Percentiles rank a stretch among this genome's conserved stretches.
Evolutionary conservation across 2,329 filamentous ascomycete genomes (phyloP).

Genomic region (Leptosphaerulina australis): DNA sequence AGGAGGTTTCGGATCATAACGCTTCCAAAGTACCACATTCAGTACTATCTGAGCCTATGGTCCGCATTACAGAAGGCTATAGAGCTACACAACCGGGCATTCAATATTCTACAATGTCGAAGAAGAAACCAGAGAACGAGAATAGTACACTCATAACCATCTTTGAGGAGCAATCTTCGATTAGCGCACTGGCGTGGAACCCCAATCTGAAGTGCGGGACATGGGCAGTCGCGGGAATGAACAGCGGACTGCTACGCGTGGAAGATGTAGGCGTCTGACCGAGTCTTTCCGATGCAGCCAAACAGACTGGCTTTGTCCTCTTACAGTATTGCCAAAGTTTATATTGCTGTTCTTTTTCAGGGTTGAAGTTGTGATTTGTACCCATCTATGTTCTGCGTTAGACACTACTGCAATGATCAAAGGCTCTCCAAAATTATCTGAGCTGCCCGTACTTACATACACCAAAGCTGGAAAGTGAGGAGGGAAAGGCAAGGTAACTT

Average conservation of each 20-base stretch:
- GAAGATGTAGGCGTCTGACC: conserved; percentile 54
- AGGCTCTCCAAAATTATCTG: too few species aligned
- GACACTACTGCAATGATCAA: too few species aligned
- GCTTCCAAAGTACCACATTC: conserved; percentile 14
- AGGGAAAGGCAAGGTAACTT: not conserved
- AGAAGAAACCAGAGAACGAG: conserved; percentile 32
- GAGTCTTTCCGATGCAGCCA: too few species aligned
- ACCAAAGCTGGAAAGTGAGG: too few species aligned
- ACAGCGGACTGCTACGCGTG: conserved; percentile 55
- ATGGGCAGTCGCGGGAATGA: conserved; percentile 59
- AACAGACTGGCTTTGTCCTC: too few species aligned
- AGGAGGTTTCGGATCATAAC: not conserved
- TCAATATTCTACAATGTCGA: conserved; percentile 25
- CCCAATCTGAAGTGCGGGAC: conserved; percentile 56
- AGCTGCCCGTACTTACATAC: too few species aligned
- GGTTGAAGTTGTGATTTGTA: too few species aligned
- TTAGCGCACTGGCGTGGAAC: conserved; percentile 58
- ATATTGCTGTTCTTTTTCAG: too few species aligned
- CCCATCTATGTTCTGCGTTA: too few species aligned
- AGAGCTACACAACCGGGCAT: conserved; percentile 41
- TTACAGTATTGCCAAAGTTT: too few species aligned
- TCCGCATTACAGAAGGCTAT: conserved; percentile 52
- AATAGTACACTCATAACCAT: conserved; percentile 48
- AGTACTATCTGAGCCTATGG: conserved; percentile 32
- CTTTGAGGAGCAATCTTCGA: conserved; percentile 53